phyloP scores from a whole-genome alignment of 2,329 filamentous ascomycete species.

The Scedosporium aurantiacum region DNA sequence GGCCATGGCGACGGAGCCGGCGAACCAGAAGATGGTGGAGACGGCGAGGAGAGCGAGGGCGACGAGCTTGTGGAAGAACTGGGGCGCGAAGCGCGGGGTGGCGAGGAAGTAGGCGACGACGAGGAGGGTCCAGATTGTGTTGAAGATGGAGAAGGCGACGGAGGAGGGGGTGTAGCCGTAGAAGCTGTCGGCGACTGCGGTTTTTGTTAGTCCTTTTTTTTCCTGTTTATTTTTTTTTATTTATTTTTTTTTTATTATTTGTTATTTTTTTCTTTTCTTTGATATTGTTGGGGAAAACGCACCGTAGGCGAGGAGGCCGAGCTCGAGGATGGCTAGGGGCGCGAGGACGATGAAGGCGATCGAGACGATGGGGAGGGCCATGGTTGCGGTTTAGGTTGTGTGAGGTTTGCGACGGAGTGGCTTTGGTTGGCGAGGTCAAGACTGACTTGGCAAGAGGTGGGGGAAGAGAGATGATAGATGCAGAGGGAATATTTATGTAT shows the following conservation, averaged over 20 bases:
- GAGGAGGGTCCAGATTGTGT: constrained; percentile 64
- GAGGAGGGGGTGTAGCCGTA: constrained; percentile 19
- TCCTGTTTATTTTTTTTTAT: not conserved
- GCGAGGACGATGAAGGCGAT: constrained; percentile 16
- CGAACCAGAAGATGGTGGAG: constrained; percentile 84
- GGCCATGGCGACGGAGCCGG: constrained; percentile 68
- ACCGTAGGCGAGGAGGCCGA: constrained; percentile 68
- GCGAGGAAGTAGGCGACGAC: constrained; percentile 59
- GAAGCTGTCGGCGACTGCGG: constrained; percentile 41
- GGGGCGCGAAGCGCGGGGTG: constrained; percentile 50
- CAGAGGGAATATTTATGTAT: no score
- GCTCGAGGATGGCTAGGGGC: constrained; percentile 60
- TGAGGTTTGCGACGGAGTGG: not conserved
- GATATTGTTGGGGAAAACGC: constrained; percentile 12
- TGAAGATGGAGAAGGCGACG: constrained; percentile 73
- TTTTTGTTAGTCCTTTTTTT: not conserved
- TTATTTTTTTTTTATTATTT: not conserved
- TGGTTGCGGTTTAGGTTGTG: not conserved
- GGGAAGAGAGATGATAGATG: no score
- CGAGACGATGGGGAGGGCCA: not conserved
- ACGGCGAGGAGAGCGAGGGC: constrained; percentile 58
- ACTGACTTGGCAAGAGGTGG: no score
- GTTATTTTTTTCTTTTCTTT: not conserved
- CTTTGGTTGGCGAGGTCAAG: no score
- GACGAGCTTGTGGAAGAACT: constrained; percentile 50